Conservation (phyloP, 306 rosid species). For the Bauhinia variegata region DNA sequence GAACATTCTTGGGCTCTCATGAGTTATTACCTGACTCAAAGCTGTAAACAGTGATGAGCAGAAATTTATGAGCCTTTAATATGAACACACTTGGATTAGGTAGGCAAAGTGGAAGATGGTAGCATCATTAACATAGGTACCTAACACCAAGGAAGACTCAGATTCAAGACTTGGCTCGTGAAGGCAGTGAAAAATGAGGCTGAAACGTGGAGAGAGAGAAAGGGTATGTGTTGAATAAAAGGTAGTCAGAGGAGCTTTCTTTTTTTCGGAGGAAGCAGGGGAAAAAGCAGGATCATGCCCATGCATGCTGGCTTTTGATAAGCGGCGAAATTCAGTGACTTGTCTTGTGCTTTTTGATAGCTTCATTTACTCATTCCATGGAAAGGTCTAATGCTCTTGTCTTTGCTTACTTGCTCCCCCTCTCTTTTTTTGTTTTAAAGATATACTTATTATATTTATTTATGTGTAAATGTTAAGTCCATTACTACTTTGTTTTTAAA, state of each 20-base stretch:
- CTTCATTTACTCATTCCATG: background rate
- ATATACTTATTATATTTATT: too few species aligned
- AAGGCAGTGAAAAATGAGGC: too few species aligned
- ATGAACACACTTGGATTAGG: background rate
- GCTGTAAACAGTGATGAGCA: background rate
- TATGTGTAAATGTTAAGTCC: too few species aligned
- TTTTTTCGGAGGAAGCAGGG: background rate
- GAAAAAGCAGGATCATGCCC: slow-evolving; percentile 28
- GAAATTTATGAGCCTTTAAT: background rate
- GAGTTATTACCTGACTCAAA: background rate
- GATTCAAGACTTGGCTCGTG: slow-evolving; percentile 5
- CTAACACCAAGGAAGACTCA: slow-evolving; percentile 3
- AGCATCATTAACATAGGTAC: background rate
- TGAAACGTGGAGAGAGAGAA: too few species aligned
- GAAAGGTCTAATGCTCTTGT: too few species aligned
- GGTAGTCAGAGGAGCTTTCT: background rate
- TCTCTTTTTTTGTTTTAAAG: too few species aligned
- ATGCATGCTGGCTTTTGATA: slow-evolving; percentile 29
- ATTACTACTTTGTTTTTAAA: too few species aligned
- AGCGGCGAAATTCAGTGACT: slow-evolving; percentile 28
- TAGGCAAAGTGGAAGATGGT: background rate
- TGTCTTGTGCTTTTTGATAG: background rate
- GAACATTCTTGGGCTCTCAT: slow-evolving; percentile 11
- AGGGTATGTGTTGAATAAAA: too few species aligned
- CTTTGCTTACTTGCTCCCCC: too few species aligned